Evolutionary conservation across 495 filamentous ascomycete genomes (phyloP).

Genomic region (Neurospora sp.): DNA sequence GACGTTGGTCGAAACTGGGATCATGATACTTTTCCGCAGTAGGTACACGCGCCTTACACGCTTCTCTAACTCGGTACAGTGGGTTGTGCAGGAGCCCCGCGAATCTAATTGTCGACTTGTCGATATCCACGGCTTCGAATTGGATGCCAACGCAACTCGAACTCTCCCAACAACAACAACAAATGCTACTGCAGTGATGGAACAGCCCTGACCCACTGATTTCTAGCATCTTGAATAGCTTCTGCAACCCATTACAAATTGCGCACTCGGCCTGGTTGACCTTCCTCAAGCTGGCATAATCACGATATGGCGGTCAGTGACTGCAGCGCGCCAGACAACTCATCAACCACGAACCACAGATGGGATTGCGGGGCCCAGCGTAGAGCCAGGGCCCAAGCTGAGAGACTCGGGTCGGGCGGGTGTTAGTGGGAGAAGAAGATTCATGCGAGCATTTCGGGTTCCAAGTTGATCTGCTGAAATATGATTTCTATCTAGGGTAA

Average conservation of each 20-base stretch:
- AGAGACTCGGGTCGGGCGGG: neutral
- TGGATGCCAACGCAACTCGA: neutral
- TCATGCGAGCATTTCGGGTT: neutral
- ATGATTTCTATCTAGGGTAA: neutral
- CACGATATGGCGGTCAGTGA: conserved; percentile 14
- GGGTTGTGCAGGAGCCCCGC: neutral
- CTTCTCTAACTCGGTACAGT: neutral
- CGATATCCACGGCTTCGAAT: neutral
- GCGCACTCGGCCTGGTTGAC: neutral
- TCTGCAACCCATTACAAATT: conserved; percentile 1
- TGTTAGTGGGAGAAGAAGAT: neutral
- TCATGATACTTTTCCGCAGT: neutral
- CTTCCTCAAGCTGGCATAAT: neutral
- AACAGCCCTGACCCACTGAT: conserved; percentile 5
- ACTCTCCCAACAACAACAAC: neutral
- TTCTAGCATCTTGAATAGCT: conserved; percentile 7
- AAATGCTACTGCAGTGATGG: conserved; percentile 15
- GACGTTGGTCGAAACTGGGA: neutral
- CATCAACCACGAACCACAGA: neutral
- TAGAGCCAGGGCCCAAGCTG: neutral
- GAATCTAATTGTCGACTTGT: neutral
- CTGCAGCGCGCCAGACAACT: conserved; percentile 2
- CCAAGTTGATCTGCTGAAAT: neutral
- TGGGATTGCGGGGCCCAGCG: neutral
- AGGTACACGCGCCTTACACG: neutral